phyloP scores from a whole-genome alignment of 805 yeast species.

The Suhomyces kilbournensis region DNA sequence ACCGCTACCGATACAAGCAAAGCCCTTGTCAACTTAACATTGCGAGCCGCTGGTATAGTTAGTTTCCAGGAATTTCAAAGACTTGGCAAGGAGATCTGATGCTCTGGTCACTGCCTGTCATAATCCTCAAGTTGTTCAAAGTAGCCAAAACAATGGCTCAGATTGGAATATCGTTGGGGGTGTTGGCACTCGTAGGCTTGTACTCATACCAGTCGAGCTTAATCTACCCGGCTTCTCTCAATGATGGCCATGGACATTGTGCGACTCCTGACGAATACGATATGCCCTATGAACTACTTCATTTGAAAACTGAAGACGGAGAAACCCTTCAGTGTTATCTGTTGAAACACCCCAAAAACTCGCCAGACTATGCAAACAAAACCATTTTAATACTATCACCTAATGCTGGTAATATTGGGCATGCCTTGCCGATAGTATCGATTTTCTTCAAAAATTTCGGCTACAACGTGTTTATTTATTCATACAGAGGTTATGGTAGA shows the following conservation, averaged over 20 bases:
- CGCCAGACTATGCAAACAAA: conserved; percentile 46
- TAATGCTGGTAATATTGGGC: conserved; percentile 96
- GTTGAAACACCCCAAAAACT: conserved; percentile 47
- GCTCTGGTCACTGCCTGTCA: conserved; percentile 1
- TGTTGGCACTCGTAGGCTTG: conserved; percentile 48
- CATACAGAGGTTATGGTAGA: conserved; percentile 88
- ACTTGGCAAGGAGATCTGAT: background rate
- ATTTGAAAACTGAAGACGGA: conserved; percentile 66
- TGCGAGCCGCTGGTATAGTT: background rate
- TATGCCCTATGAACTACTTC: conserved; percentile 59
- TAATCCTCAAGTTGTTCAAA: conserved; percentile 13
- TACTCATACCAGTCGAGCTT: conserved; percentile 62
- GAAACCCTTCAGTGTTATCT: conserved; percentile 63
- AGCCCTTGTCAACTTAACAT: background rate
- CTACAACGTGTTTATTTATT: conserved; percentile 77
- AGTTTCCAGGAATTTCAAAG: background rate
- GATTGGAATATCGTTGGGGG: conserved; percentile 44
- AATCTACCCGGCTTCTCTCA: conserved; percentile 81
- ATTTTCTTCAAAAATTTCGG: conserved; percentile 59
- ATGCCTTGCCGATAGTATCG: conserved; percentile 76
- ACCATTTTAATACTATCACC: conserved; percentile 82
- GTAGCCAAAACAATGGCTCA: conserved; percentile 29
- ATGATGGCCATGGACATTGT: conserved; percentile 68
- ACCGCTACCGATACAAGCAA: background rate
- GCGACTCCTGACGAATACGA: conserved; percentile 74